Evolutionary conservation across 805 yeast species (phyloP).

Genomic region (Hanseniaspora occidentalis): DNA sequence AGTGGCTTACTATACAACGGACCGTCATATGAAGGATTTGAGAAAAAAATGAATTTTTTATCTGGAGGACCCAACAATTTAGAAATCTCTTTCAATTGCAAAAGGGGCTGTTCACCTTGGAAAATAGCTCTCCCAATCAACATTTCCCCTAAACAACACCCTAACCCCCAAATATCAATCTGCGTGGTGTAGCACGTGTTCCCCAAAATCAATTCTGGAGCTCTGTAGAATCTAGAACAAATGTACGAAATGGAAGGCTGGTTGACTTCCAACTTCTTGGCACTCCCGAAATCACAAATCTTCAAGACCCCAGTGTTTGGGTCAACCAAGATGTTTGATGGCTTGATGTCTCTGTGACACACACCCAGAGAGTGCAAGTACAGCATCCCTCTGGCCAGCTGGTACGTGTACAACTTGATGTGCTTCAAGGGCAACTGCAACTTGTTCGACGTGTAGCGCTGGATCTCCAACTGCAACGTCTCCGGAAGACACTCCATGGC

Average conservation of each 20-base stretch:
- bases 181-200: conserved; percentile 77
- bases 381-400: conserved; percentile 72
- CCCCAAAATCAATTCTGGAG: conserved; percentile 93
- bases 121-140: conserved; percentile 86
- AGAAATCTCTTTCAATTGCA: conserved; percentile 83
- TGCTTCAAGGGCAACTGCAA: conserved; percentile 58
- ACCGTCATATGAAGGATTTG: conserved; percentile 66
- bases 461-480: conserved; percentile 63
- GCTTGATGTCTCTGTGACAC: conserved; percentile 77
- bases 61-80: conserved; percentile 86
- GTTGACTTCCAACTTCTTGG: conserved; percentile 62
- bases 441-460: conserved; percentile 49
- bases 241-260: conserved; percentile 92
- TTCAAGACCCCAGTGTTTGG: conserved; percentile 55
- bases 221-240: conserved; percentile 90
- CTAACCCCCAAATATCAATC: conserved; percentile 96
- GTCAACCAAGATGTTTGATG: conserved; percentile 68
- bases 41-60: conserved; percentile 54
- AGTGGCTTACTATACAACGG: conserved; percentile 58
- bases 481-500: conserved; percentile 86
- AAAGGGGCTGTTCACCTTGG: conserved; percentile 82
- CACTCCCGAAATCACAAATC: conserved; percentile 79
- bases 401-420: conserved; percentile 66
- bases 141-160: conserved; percentile 94
- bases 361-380: conserved; percentile 71